Conservation (phyloP, 345 rosid species). For the Garcia nutans region DNA sequence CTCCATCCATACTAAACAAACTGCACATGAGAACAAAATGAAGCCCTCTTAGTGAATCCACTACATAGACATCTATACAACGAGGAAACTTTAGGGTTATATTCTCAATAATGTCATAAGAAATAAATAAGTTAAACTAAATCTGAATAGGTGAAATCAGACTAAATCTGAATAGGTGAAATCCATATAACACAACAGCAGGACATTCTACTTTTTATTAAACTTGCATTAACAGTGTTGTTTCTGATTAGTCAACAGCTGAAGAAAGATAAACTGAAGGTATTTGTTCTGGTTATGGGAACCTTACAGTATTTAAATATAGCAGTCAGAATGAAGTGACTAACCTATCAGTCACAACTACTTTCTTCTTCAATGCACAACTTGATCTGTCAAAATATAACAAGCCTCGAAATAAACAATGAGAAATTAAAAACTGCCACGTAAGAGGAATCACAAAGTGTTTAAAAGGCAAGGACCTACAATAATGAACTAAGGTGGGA, state of each 20-base stretch:
- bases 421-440: constrained; percentile 3
- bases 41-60: not conserved
- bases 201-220: not conserved
- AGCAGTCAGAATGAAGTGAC: constrained; percentile 23
- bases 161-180: not conserved
- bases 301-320: too few relatives aligned
- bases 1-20: constrained; percentile 99
- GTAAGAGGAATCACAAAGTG: constrained; percentile 4
- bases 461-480: constrained; percentile 48
- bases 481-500: constrained; percentile 63
- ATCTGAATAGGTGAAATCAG: not conserved
- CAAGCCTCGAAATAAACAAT: constrained; percentile 19
- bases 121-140: not conserved
- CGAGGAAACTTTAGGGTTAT: not conserved
- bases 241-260: not conserved
- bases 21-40: constrained; percentile 34
- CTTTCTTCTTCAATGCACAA: constrained; percentile 75
- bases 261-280: constrained; percentile 6
- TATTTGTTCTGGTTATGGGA: too few relatives aligned
- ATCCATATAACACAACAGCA: not conserved
- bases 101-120: not conserved
- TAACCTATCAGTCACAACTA: constrained; percentile 94
- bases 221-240: not conserved
- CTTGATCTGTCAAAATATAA: constrained; percentile 51
- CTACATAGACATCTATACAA: not conserved